Conservation (phyloP, 768 basidiomycete species). For the Lentinula aciculospora region DNA sequence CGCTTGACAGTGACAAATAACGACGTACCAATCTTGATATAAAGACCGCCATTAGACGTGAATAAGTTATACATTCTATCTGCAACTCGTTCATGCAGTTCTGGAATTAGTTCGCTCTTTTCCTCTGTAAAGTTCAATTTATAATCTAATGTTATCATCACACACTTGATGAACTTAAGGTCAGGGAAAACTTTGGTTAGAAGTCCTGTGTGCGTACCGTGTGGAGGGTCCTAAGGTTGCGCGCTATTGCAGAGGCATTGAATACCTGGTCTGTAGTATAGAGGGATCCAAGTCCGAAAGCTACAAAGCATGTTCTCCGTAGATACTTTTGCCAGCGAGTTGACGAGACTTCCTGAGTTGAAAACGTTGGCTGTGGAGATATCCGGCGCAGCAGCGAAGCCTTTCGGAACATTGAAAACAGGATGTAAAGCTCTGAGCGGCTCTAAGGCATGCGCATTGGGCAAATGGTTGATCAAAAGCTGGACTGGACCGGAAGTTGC, state of each 20-base stretch:
- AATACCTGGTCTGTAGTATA: constrained; percentile 44
- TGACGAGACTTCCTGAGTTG: not conserved
- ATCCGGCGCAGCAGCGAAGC: not conserved
- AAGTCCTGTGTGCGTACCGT: constrained; percentile 26
- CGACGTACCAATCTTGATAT: constrained; percentile 71
- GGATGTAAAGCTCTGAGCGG: constrained; percentile 1
- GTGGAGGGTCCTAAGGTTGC: constrained; percentile 50
- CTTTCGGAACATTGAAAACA: constrained; percentile 2
- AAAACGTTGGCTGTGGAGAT: not conserved
- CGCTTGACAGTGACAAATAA: constrained; percentile 9
- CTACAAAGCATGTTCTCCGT: constrained; percentile 29
- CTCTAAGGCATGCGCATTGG: not conserved
- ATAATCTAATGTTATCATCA: constrained; percentile 72
- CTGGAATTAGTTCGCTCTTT: constrained; percentile 67
- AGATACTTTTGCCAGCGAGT: constrained; percentile 17
- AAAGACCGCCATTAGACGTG: constrained; percentile 78
- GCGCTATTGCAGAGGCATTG: constrained; percentile 52
- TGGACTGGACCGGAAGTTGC: too few species aligned
- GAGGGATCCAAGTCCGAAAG: constrained; percentile 31
- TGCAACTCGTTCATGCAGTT: constrained; percentile 82
- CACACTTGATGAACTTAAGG: constrained; percentile 47
- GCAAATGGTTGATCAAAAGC: too few species aligned
- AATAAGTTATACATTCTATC: constrained; percentile 71
- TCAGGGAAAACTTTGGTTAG: not conserved
- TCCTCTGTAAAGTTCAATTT: constrained; percentile 81